Evolutionary conservation across 2,329 filamentous ascomycete genomes (phyloP).

Genomic region (Penicillium freii): DNA sequence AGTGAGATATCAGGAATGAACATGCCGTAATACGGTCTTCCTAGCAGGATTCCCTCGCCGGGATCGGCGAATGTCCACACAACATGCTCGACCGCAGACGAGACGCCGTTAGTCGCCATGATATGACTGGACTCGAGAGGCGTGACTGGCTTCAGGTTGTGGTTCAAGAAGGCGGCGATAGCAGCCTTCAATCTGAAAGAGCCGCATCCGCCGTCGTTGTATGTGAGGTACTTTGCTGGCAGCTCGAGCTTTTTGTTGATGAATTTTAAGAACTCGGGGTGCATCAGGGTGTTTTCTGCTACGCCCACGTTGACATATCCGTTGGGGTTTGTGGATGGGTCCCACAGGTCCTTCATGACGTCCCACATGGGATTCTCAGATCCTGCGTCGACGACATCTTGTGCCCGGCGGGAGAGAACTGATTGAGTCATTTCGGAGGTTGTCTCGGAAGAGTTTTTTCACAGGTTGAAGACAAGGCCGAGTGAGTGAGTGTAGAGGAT

Average conservation of each 20-base stretch:
- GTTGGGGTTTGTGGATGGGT: constrained; percentile 34
- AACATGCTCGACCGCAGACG: constrained; percentile 36
- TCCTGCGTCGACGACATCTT: constrained; percentile 8
- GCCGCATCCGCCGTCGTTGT: constrained; percentile 38
- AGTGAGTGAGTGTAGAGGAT: not conserved
- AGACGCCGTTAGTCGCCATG: constrained; percentile 37
- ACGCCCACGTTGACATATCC: constrained; percentile 54
- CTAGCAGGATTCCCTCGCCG: constrained; percentile 38
- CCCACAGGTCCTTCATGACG: constrained; percentile 48
- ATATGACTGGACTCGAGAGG: constrained; percentile 31
- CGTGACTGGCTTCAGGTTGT: constrained; percentile 29
- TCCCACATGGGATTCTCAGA: constrained; percentile 41
- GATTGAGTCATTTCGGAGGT: not conserved
- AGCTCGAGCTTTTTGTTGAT: constrained; percentile 40
- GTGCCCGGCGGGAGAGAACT: constrained; percentile 17
- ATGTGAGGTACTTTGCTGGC: constrained; percentile 35
- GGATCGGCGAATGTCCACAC: constrained; percentile 34
- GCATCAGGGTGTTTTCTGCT: constrained; percentile 56
- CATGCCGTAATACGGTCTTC: constrained; percentile 46
- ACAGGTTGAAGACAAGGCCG: not conserved
- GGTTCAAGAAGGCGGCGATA: constrained; percentile 35
- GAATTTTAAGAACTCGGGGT: constrained; percentile 46
- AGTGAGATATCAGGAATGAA: constrained; percentile 49
- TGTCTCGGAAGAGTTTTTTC: not conserved
- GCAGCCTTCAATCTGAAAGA: constrained; percentile 26